Evolutionary conservation across 768 basidiomycete genomes (phyloP), one percentile per base, ranked within the genome.

Genomic region (Lactarius hatsudake): DNA sequence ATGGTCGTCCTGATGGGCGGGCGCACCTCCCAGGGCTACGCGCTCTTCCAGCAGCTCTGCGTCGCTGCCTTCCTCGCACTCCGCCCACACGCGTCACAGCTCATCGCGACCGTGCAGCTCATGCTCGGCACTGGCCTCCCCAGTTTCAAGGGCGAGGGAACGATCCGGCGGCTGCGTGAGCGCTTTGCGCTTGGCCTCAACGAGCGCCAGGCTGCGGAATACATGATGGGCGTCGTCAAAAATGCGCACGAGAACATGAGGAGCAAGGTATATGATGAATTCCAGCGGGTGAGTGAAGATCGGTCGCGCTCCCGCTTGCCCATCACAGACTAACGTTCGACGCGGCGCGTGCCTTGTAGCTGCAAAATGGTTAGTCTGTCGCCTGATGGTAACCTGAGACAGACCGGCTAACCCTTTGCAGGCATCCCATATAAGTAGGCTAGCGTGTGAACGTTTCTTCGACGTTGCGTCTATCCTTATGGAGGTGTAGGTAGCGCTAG

Each of bases 1-100:
- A 99, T 99, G 97, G 91, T 98, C 20, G 84, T 91, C 17, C 80
- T 98, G 38, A 99, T 99, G 97, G 97, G 97, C 59, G 97, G 97
- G 12, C 84, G 91, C 71, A 85, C 91, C 74, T 96, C 94, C 1
- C 92, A 96, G 78, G 97, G 97, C 23, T 99, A 96, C 77, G 88
- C 90, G 64, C 84, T 94, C 45, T 99, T 98, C 82, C 90, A 92
- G 73, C 92, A 93, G 74, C 85, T 99, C 42, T 93, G 93, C 3
- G 87, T 98, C 71, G 97, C 98, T 77, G 96, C 93, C 1, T 99
- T 99, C 84, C 86, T 99, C 53, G 93, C 96, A 2, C 89, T 97
- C 66, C 88, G 97, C n/a, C 94, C 95, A 0, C 91, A 94, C 76
- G 90, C 94, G 5, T 91, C 95, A 56, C 93, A 96, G 72, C 84